phyloP scores from a whole-genome alignment of 208 protist species.

The Entamoeba histolytica region DNA sequence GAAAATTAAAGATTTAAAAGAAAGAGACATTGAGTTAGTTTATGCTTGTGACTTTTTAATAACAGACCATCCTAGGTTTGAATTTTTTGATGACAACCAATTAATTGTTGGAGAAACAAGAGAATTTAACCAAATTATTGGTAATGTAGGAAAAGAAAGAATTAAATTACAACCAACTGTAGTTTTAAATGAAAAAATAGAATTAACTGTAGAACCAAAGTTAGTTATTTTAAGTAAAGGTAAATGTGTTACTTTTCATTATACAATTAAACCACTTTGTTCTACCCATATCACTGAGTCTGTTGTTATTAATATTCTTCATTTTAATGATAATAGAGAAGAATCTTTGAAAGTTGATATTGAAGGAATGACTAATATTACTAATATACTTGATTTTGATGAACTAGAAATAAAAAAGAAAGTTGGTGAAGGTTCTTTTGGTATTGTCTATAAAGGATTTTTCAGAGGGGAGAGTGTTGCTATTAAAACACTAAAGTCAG shows the following conservation, averaged over 20 bases:
- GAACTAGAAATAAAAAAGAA: background rate
- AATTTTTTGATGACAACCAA: background rate
- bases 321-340: background rate
- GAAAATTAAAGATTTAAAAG: background rate
- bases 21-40: background rate
- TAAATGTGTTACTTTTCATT: background rate
- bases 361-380: background rate
- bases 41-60: background rate
- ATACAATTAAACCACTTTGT: background rate
- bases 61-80: background rate
- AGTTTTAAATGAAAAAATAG: background rate
- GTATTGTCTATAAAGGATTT: background rate
- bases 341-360: background rate
- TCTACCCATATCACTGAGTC: background rate
- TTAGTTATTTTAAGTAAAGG: background rate
- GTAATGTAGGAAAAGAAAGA: background rate
- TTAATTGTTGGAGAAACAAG: background rate
- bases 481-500: background rate
- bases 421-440: background rate
- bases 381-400: background rate
- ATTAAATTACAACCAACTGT: background rate
- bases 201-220: background rate
- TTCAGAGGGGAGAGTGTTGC: background rate
- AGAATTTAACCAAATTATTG: background rate
- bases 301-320: background rate